Evolutionary conservation across 2,329 filamentous ascomycete genomes (phyloP), one percentile per base, ranked within the genome.

Genomic region (Neoarthrinium moseri): DNA sequence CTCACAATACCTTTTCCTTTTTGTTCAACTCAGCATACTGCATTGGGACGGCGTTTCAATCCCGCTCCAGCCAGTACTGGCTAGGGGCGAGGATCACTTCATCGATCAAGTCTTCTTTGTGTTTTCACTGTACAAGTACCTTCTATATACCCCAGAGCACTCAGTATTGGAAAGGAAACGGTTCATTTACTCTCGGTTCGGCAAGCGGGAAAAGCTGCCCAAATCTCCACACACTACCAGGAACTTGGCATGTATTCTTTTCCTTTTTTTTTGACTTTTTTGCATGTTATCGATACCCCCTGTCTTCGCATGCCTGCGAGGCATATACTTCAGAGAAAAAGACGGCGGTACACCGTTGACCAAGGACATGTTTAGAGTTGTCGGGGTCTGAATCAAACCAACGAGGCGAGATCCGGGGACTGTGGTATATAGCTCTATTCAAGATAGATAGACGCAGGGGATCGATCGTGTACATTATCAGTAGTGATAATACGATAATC

Each of bases 11-110:
- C 11, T 6, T 27, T 40, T 40, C 21, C 37, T 40, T 29, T 29
- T 23, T 20, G 12, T 11, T 12, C 30, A 8, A 11, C 17, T 40
- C 23, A 40, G 22, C 37, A 40, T 29, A 17, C 15, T 29, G 37
- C 37, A 40, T 40, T 15, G 37, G 23, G 30, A 40, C 22, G 37
- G 37, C 37, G 37, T 40, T 40, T 12, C 21, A 11, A 12, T 38
- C 17, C 7, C 32, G 8, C 7, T n/a, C n/a, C n/a, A n/a, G n/a
- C n/a, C n/a, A n/a, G n/a, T n/a, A n/a, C n/a, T n/a, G 3, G 7
- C n/a, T 34, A 12, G 7, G 26, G 32, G 10, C 32, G 32, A 17
- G 13, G 7, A 34, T 15, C 18, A n/a, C 13, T 12, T 34, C 18
- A 34, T 17, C 7, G 7, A 34, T 12, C 32, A 34, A n/a, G n/a